Evolutionary conservation across 2,329 filamentous ascomycete species (phyloP).

Genomic region (Hypoxylon sp.): DNA sequence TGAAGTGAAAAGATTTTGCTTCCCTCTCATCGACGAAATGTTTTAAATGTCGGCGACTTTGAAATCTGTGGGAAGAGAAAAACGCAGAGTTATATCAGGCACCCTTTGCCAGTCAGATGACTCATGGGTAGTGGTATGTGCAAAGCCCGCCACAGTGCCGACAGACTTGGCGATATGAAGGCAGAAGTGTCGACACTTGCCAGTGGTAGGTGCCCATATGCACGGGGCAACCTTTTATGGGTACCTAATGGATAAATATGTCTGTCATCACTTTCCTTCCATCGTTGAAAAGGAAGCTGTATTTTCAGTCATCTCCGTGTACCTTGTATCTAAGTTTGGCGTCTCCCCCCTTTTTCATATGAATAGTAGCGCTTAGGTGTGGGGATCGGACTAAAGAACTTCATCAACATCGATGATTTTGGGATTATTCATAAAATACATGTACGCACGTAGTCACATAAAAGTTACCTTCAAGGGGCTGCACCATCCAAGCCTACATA

Average conservation of each 20-base stretch:
- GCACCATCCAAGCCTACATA: conserved; percentile 38
- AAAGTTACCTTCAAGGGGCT: neutral
- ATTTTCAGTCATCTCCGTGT: too few species aligned
- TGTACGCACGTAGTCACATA: neutral
- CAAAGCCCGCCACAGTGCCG: neutral
- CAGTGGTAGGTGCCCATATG: neutral
- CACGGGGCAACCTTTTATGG: too few species aligned
- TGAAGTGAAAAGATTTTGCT: neutral
- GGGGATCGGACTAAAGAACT: neutral
- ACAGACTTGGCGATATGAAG: neutral
- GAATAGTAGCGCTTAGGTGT: neutral
- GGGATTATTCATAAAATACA: neutral
- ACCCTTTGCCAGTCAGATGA: neutral
- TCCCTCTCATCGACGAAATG: neutral
- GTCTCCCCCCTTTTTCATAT: neutral
- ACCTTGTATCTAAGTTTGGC: too few species aligned
- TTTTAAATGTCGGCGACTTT: neutral
- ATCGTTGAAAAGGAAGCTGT: too few species aligned
- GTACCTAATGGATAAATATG: too few species aligned
- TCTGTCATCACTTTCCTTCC: too few species aligned
- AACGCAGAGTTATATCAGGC: neutral
- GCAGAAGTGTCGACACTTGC: neutral
- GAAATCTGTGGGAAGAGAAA: neutral
- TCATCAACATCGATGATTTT: neutral
- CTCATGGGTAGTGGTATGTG: neutral